These are phyloP conservation scores for Dipodascus albidus DNA, from an alignment of 805 yeast genomes.

Conservation along the genomic window DNA sequence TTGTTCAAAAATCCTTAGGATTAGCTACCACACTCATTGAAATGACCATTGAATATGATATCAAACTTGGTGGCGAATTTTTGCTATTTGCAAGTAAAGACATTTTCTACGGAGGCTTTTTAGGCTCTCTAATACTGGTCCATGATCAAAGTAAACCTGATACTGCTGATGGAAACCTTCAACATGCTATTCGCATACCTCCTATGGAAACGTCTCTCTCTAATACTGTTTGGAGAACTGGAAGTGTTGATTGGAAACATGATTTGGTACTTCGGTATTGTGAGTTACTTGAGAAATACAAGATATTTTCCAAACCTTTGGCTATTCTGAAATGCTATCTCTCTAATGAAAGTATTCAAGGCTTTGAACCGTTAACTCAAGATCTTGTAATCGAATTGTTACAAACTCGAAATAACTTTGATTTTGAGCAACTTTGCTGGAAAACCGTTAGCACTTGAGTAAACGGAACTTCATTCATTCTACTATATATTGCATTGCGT, in stretches of 20 bases:
- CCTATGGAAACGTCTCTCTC: background rate
- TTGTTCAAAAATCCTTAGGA: background rate
- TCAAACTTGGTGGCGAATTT: background rate
- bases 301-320: background rate
- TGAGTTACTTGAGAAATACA: background rate
- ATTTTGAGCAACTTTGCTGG: background rate
- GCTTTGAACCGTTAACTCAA: background rate
- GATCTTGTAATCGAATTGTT: background rate
- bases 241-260: background rate
- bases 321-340: background rate
- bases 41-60: background rate
- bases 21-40: background rate
- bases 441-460: background rate
- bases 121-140: background rate
- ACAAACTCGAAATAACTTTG: background rate
- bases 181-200: background rate
- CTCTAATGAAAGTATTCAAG: background rate
- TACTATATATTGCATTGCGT: background rate
- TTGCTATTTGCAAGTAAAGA: background rate
- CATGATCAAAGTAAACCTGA: background rate
- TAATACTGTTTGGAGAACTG: background rate
- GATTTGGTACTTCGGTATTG: background rate
- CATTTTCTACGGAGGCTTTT: background rate
- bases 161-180: background rate
- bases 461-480: background rate